Percentiles rank a stretch among this genome's conserved stretches.
These are phyloP conservation scores for Hypomyces perniciosus DNA, from an alignment of 2,329 filamentous ascomycete species.

Conservation along the genomic window DNA sequence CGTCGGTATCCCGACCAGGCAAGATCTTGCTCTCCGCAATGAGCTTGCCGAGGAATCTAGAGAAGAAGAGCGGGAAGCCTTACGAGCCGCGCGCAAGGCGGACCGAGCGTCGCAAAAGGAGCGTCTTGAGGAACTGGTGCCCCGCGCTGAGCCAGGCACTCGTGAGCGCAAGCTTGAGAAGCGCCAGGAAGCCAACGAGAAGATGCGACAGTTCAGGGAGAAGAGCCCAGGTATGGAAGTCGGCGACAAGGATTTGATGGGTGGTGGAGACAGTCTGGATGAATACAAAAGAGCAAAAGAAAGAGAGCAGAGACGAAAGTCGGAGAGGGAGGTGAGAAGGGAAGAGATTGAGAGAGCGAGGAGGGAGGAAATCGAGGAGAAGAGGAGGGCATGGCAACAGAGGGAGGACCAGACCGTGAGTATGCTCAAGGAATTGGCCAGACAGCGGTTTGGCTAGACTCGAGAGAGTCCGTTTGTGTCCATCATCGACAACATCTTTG, in stretches of 20 bases:
- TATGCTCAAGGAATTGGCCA: slow-evolving; percentile 73
- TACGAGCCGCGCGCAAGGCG: slow-evolving; percentile 55
- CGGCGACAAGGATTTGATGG: slow-evolving; percentile 66
- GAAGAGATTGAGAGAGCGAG: slow-evolving; percentile 75
- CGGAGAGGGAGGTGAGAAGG: slow-evolving; percentile 72
- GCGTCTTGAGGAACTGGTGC: slow-evolving; percentile 71
- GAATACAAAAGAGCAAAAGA: slow-evolving; percentile 65
- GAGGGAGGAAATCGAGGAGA: slow-evolving; percentile 74
- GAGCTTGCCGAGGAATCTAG: slow-evolving; percentile 47
- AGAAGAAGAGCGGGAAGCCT: slow-evolving; percentile 44
- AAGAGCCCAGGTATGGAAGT: slow-evolving; percentile 53
- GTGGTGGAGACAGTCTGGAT: slow-evolving; percentile 56
- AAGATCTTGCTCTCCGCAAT: slow-evolving; percentile 63
- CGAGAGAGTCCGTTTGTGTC: neutral
- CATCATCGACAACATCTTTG: neutral
- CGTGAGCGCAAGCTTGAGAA: slow-evolving; percentile 85
- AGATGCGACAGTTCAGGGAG: slow-evolving; percentile 67
- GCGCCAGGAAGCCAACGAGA: slow-evolving; percentile 63
- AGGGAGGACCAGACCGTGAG: slow-evolving; percentile 82
- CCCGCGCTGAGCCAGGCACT: slow-evolving; percentile 76
- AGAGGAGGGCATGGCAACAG: slow-evolving; percentile 59
- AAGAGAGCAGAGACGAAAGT: slow-evolving; percentile 66
- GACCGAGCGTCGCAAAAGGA: slow-evolving; percentile 65
- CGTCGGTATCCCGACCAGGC: slow-evolving; percentile 61
- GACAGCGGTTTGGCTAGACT: slow-evolving; percentile 63